These are phyloP conservation scores for maize (Zea mays) DNA, from an alignment of 176 grass and related monocot genomes.

Conservation along the genomic window DNA sequence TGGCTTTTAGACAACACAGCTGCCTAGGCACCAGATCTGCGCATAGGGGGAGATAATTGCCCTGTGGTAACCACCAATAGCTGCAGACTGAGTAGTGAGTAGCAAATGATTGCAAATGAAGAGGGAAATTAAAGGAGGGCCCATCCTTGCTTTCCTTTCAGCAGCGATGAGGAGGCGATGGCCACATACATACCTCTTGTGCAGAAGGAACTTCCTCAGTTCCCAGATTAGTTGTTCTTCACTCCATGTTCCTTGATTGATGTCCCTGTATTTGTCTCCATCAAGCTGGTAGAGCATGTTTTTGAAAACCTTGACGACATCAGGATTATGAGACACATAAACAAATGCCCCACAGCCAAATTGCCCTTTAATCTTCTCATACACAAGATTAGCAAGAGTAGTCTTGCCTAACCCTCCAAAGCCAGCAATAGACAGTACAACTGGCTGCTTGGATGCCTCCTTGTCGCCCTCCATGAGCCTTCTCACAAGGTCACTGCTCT, in stretches of 20 bases:
- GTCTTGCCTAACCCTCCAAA: constrained; percentile 38
- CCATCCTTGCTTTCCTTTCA: no score
- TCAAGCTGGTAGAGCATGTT: constrained; percentile 16
- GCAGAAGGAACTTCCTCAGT: neutral
- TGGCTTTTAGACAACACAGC: no score
- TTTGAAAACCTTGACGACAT: neutral
- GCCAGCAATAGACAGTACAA: neutral
- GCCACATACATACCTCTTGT: neutral
- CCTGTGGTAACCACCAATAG: no score
- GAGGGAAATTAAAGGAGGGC: no score
- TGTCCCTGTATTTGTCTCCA: neutral
- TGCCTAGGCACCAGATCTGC: no score
- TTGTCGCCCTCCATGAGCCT: neutral
- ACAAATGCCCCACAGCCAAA: constrained; percentile 1
- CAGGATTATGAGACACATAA: neutral
- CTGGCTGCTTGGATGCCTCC: neutral
- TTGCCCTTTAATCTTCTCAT: neutral
- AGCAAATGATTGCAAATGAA: no score
- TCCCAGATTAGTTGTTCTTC: neutral
- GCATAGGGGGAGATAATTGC: no score
- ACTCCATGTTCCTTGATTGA: neutral
- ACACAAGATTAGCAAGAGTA: constrained; percentile 14
- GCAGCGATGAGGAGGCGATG: no score
- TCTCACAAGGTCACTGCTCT: neutral
- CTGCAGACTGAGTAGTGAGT: no score